A percentile compares a stretch with the other conserved stretches of the same genome.
phyloP scores from a whole-genome alignment of 108 stramenopile species.

The Cyclotella kingstonii region DNA sequence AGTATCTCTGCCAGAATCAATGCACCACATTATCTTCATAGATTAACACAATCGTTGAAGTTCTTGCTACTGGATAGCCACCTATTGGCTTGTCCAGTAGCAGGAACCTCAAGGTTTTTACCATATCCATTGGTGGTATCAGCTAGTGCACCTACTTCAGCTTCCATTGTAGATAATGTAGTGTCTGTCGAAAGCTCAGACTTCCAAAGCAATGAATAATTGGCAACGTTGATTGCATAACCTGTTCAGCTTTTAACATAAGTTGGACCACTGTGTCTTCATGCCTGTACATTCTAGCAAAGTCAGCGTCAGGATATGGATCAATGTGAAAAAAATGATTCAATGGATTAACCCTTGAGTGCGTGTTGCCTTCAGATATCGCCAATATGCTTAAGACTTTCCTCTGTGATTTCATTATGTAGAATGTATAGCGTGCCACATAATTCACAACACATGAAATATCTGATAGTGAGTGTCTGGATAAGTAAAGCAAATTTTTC shows the following conservation, averaged over 20 bases:
- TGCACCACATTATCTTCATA: not conserved
- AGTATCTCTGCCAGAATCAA: not conserved
- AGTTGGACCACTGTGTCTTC: constrained; percentile 8
- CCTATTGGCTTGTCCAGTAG: too few species aligned
- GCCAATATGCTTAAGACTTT: too few species aligned
- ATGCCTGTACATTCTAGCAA: constrained; percentile 22
- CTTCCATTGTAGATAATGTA: not conserved
- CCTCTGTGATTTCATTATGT: too few species aligned
- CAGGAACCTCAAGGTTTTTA: not conserved
- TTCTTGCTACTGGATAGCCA: too few species aligned
- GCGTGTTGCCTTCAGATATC: too few species aligned
- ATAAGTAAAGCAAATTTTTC: too few species aligned
- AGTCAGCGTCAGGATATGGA: constrained; percentile 30
- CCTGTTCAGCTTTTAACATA: constrained; percentile 43
- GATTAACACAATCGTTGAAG: not conserved
- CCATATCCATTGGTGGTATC: not conserved
- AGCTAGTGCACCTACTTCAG: not conserved
- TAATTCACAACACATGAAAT: too few species aligned
- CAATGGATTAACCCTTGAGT: too few species aligned
- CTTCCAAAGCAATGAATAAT: too few species aligned
- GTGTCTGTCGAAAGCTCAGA: not conserved
- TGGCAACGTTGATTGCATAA: constrained; percentile 32
- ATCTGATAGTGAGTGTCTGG: too few species aligned
- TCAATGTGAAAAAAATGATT: too few species aligned
- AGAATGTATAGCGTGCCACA: too few species aligned